Conservation (phyloP, 805 yeast species). For the Saturnispora hagleri region DNA sequence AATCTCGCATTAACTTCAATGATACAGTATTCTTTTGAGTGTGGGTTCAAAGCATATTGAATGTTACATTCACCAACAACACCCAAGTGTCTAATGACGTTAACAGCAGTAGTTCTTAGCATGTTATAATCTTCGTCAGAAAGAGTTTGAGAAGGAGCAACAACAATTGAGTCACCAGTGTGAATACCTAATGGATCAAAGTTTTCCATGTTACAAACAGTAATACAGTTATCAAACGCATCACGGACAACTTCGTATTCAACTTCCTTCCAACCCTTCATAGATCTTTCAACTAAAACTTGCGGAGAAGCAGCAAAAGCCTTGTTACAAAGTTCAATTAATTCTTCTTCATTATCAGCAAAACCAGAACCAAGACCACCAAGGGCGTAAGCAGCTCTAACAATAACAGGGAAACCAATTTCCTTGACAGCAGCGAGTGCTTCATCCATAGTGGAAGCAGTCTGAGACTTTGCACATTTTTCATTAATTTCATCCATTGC, state of each 20-base stretch:
- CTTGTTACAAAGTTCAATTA: conserved; percentile 80
- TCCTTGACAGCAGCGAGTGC: conserved; percentile 82
- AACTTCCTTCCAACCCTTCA: conserved; percentile 98
- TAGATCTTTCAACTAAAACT: conserved; percentile 89
- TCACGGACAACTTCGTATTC: conserved; percentile 98
- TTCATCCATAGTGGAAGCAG: conserved; percentile 88
- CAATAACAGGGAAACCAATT: conserved; percentile 93
- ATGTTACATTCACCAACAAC: conserved; percentile 99
- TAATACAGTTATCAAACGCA: conserved; percentile 91
- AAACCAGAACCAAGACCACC: conserved; percentile 99
- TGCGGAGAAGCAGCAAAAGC: conserved; percentile 88
- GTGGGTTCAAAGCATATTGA: conserved; percentile 93
- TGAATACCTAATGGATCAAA: conserved; percentile 97
- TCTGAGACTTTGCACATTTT: conserved; percentile 95
- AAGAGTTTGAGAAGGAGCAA: conserved; percentile 96
- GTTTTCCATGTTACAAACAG: conserved; percentile 99
- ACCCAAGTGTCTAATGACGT: conserved; percentile 94
- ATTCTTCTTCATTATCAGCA: conserved; percentile 75
- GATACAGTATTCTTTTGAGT: conserved; percentile 90
- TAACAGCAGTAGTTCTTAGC: conserved; percentile 96
- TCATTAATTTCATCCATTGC: conserved; percentile 92
- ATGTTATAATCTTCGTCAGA: conserved; percentile 97
- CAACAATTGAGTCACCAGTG: conserved; percentile 98
- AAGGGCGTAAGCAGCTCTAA: conserved; percentile 92
- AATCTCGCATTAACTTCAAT: conserved; percentile 97